phyloP scores from a whole-genome alignment of 805 yeast genomes.

The Lipomyces lipofer region DNA sequence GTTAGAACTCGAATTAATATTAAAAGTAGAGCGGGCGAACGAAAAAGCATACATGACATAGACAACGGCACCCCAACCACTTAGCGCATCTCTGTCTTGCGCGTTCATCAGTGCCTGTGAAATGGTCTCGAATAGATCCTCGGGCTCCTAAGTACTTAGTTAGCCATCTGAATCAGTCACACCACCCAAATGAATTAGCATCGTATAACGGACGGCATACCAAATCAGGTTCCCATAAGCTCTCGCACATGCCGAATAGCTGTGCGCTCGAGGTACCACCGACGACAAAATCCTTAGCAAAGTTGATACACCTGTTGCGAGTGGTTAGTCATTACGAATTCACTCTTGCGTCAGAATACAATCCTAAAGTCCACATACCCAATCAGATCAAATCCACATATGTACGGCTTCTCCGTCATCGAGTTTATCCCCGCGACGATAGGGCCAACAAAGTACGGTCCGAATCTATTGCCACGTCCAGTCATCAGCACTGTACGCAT shows the following conservation, averaged over 20 bases:
- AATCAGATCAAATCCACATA: conserved; percentile 93
- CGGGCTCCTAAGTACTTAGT: conserved; percentile 57
- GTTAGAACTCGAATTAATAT: background rate
- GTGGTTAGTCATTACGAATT: background rate
- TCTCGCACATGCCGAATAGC: conserved; percentile 97
- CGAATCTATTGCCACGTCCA: conserved; percentile 44
- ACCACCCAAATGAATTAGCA: background rate
- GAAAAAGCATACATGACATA: conserved; percentile 56
- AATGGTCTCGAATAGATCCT: conserved; percentile 92
- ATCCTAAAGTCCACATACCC: conserved; percentile 50
- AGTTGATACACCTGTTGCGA: conserved; percentile 67
- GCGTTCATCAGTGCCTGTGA: conserved; percentile 92
- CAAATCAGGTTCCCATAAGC: conserved; percentile 87
- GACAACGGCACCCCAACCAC: conserved; percentile 98
- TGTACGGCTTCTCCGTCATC: conserved; percentile 77
- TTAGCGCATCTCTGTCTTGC: conserved; percentile 93
- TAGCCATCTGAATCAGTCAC: background rate
- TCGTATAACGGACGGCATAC: conserved; percentile 1
- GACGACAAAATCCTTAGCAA: conserved; percentile 90
- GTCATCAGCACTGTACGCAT: conserved; percentile 34
- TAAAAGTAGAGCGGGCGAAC: background rate
- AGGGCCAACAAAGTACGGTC: conserved; percentile 97
- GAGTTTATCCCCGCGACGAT: conserved; percentile 92
- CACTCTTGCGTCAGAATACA: too few species aligned
- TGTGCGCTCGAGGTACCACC: conserved; percentile 97